Evolutionary conservation across 495 filamentous ascomycete species (phyloP).

Genomic region (Podospora australis): DNA sequence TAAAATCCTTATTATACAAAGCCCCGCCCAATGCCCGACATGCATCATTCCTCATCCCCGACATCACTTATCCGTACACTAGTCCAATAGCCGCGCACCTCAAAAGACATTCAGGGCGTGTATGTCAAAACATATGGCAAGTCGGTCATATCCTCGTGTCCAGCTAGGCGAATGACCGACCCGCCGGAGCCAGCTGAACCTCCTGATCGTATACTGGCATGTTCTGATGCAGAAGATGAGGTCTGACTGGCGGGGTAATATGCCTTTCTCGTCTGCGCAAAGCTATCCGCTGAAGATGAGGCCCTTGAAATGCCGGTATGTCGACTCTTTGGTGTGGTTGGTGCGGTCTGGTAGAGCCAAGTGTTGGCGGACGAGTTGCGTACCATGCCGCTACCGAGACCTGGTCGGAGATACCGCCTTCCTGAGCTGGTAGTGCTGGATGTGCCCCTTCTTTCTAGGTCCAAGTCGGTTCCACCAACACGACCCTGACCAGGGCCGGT

Average conservation of each 20-base stretch:
- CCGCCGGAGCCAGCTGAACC: not conserved
- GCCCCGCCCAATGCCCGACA: no score
- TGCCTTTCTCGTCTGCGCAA: conserved; percentile 36
- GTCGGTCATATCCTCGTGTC: conserved; percentile 26
- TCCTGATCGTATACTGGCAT: conserved; percentile 30
- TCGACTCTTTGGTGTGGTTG: conserved; percentile 44
- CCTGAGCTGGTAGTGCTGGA: conserved; percentile 19
- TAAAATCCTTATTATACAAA: no score
- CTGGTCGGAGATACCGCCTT: conserved; percentile 9
- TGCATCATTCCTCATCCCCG: no score
- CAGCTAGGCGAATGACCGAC: conserved; percentile 36
- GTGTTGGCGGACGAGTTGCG: conserved; percentile 34
- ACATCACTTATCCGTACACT: no score
- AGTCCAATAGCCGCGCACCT: no score
- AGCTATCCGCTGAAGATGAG: conserved; percentile 34
- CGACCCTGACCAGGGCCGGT: no score
- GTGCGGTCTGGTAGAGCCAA: conserved; percentile 43
- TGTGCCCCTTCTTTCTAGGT: conserved; percentile 30
- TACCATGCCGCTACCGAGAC: conserved; percentile 12
- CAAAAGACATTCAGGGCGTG: conserved; percentile 5
- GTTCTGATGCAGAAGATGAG: conserved; percentile 23
- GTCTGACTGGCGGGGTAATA: conserved; percentile 30
- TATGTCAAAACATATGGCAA: conserved; percentile 39
- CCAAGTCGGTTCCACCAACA: not conserved
- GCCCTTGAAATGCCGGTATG: conserved; percentile 22